Percentiles rank a stretch among this genome's conserved stretches.
These are phyloP conservation scores for Fusarium piperis DNA, from an alignment of 2,329 filamentous ascomycete species.

Conservation along the genomic window DNA sequence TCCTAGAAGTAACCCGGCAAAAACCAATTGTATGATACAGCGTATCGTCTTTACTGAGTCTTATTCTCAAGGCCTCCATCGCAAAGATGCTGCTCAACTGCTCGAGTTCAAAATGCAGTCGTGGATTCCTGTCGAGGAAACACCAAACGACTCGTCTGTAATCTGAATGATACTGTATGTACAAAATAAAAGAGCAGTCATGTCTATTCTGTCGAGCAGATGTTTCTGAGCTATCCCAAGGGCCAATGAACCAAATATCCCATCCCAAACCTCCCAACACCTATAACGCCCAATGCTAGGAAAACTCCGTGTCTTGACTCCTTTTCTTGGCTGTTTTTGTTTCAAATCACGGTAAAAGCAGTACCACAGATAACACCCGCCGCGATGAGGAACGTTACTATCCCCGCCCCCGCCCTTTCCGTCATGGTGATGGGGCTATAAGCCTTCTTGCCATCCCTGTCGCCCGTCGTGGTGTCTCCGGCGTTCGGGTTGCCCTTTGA, in stretches of 20 bases:
- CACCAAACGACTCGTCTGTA: neutral
- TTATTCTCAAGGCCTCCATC: neutral
- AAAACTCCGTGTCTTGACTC: neutral
- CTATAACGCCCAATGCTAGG: slow-evolving; percentile 10
- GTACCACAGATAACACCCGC: slow-evolving; percentile 61
- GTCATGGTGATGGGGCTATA: slow-evolving; percentile 53
- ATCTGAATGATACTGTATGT: neutral
- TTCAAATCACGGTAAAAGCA: slow-evolving; percentile 44
- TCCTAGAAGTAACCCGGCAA: neutral
- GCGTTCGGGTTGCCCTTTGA: slow-evolving; percentile 62
- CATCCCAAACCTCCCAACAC: neutral
- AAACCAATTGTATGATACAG: neutral
- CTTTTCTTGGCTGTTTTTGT: neutral
- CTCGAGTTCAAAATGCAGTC: neutral
- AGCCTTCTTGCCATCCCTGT: slow-evolving; percentile 41
- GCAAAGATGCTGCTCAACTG: neutral
- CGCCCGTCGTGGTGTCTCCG: slow-evolving; percentile 44
- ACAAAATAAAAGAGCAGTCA: neutral
- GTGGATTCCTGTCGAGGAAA: neutral
- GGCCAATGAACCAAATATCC: neutral
- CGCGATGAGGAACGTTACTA: slow-evolving; percentile 62
- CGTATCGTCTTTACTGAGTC: neutral
- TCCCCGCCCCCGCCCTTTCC: slow-evolving; percentile 66
- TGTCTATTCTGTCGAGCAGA: neutral
- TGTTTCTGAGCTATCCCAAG: neutral